Percentiles rank a stretch among this genome's conserved stretches.
These are phyloP conservation scores for Boletus reticulatus DNA, from an alignment of 768 basidiomycete species.

Conservation along the genomic window DNA sequence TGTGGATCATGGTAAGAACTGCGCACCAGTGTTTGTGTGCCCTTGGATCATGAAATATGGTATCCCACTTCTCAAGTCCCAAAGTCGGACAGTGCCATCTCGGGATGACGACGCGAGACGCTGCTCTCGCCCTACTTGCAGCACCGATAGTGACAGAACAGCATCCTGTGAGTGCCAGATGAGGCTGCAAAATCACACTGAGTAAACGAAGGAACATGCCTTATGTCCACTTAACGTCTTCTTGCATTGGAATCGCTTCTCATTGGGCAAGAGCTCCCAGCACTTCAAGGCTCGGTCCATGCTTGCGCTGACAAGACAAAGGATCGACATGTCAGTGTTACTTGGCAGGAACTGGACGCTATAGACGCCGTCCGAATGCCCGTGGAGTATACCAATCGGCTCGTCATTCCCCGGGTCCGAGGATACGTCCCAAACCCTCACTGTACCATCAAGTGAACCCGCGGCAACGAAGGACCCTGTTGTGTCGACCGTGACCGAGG, in stretches of 20 bases:
- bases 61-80: slow-evolving; percentile 33
- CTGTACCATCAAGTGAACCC: slow-evolving; percentile 49
- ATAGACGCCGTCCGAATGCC: slow-evolving; percentile 32
- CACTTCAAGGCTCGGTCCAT: slow-evolving; percentile 34
- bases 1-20: slow-evolving; percentile 21
- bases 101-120: slow-evolving; percentile 37
- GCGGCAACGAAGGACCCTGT: slow-evolving; percentile 46
- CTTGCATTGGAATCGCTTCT: slow-evolving; percentile 27
- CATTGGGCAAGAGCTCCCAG: slow-evolving; percentile 42
- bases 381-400: slow-evolving; percentile 24
- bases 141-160: slow-evolving; percentile 28
- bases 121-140: slow-evolving; percentile 33
- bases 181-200: background rate
- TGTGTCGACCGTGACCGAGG: slow-evolving; percentile 28
- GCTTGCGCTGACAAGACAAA: slow-evolving; percentile 30
- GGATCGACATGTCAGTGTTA: slow-evolving; percentile 23
- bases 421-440: slow-evolving; percentile 51
- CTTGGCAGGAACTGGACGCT: slow-evolving; percentile 30
- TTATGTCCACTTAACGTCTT: slow-evolving; percentile 33
- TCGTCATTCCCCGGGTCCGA: slow-evolving; percentile 31
- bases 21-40: slow-evolving; percentile 34
- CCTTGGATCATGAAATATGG: slow-evolving; percentile 36
- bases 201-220: slow-evolving; percentile 6
- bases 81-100: slow-evolving; percentile 36
- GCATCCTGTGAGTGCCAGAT: slow-evolving; percentile 24